Conservation (phyloP, 768 basidiomycete species). For the Leccinellum luteum region DNA sequence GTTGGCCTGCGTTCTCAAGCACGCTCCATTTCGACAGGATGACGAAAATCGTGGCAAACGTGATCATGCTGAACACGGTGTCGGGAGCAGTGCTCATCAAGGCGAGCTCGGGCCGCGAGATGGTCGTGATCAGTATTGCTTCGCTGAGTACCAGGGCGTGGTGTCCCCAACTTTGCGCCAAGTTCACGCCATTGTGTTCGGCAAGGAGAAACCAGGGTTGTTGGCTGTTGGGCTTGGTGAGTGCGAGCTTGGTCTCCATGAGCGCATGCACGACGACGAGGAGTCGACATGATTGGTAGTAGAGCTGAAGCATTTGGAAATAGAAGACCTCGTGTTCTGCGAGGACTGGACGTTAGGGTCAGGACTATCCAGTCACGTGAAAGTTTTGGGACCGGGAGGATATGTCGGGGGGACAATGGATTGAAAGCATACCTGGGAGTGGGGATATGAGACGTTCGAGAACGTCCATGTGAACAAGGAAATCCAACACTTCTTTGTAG, state of each 20-base stretch:
- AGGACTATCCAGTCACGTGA: slow-evolving; percentile 10
- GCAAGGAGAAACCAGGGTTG: slow-evolving; percentile 33
- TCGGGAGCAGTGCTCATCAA: slow-evolving; percentile 43
- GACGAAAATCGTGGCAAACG: slow-evolving; percentile 43
- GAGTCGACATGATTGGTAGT: slow-evolving; percentile 41
- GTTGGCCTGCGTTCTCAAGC: slow-evolving; percentile 32
- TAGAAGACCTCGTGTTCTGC: slow-evolving; percentile 42
- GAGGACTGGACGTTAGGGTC: slow-evolving; percentile 36
- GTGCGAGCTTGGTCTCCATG: slow-evolving; percentile 23
- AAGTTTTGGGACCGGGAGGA: neutral
- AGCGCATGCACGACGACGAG: slow-evolving; percentile 37
- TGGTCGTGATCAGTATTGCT: slow-evolving; percentile 33
- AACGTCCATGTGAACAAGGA: slow-evolving; percentile 35
- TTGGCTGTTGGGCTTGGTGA: slow-evolving; percentile 15
- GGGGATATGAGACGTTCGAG: slow-evolving; percentile 38
- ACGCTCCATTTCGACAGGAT: slow-evolving; percentile 43
- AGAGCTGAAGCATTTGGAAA: slow-evolving; percentile 39
- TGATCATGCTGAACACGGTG: slow-evolving; percentile 39
- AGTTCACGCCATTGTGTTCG: slow-evolving; percentile 34
- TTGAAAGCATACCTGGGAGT: slow-evolving; percentile 32
- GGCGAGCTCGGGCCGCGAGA: slow-evolving; percentile 33
- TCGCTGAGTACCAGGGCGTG: slow-evolving; percentile 39
- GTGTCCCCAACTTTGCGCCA: slow-evolving; percentile 36
- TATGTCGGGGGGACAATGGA: neutral
- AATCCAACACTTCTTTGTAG: slow-evolving; percentile 33